A percentile compares a stretch with the other conserved stretches of the same genome.
These are phyloP conservation scores for Emergomyces orientalis DNA, from an alignment of 2,329 filamentous ascomycete genomes.

Conservation along the genomic window DNA sequence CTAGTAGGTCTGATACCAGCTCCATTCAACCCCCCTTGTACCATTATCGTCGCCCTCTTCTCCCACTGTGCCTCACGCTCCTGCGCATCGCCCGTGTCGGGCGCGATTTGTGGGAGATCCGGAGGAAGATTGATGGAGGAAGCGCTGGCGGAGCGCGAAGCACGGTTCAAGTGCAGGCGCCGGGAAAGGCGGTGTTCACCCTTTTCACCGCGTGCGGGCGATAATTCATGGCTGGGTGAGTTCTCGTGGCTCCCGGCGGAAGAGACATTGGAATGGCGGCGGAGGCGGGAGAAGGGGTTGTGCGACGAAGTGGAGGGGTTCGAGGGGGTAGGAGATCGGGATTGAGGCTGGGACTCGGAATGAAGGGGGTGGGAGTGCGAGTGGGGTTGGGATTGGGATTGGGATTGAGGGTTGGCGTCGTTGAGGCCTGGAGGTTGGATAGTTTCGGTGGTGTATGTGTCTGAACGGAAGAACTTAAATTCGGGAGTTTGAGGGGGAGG, in stretches of 20 bases:
- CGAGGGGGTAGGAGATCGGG: conserved; percentile 10
- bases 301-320: conserved; percentile 14
- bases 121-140: conserved; percentile 67
- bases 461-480: conserved; percentile 76
- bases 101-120: conserved; percentile 65
- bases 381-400: not conserved
- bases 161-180: conserved; percentile 53
- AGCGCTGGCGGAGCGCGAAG: conserved; percentile 43
- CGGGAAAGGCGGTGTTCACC: conserved; percentile 47
- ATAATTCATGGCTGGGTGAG: conserved; percentile 2
- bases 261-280: conserved; percentile 20
- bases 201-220: conserved; percentile 15
- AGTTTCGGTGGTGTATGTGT: conserved; percentile 69
- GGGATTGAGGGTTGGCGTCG: conserved; percentile 19
- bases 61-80: conserved; percentile 75
- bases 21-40: conserved; percentile 46
- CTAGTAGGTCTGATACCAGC: conserved; percentile 9
- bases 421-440: conserved; percentile 58
- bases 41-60: conserved; percentile 81
- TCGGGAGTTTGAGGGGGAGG: conserved; percentile 44
- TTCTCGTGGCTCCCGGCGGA: not conserved
- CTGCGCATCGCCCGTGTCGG: conserved; percentile 40
- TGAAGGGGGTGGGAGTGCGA: not conserved
- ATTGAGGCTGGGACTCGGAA: conserved; percentile 10
- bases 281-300: conserved; percentile 27